These are phyloP conservation scores for Castanospermum australe DNA, from an alignment of 306 rosid species.

Conservation along the genomic window DNA sequence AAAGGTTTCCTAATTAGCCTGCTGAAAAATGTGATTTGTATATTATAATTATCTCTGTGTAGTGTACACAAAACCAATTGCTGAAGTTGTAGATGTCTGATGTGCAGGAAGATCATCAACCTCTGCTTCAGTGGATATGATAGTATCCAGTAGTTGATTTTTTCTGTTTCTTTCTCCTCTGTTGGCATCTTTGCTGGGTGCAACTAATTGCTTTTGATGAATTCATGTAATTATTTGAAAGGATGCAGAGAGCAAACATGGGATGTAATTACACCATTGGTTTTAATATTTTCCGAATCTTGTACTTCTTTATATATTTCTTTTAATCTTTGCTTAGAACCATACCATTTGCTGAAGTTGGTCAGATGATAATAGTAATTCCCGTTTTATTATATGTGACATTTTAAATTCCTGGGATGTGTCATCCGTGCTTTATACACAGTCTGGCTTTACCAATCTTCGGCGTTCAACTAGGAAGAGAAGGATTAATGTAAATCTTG, in stretches of 20 bases:
- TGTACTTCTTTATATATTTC: neutral
- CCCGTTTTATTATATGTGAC: constrained; percentile 1
- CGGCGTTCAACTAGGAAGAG: constrained; percentile 81
- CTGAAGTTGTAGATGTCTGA: constrained; percentile 10
- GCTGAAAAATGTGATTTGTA: neutral
- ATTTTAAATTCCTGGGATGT: constrained; percentile 28
- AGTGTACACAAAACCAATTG: neutral
- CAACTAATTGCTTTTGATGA: constrained; percentile 9
- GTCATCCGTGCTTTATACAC: constrained; percentile 18
- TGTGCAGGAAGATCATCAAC: neutral
- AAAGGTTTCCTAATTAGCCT: neutral
- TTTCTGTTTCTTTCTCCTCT: neutral
- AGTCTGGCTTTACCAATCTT: constrained; percentile 59
- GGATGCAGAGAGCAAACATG: neutral
- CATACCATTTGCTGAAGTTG: constrained; percentile 3
- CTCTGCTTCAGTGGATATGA: constrained; percentile 16
- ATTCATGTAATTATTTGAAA: neutral
- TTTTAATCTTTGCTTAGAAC: constrained; percentile 2
- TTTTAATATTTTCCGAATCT: constrained; percentile 3
- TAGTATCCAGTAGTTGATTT: neutral
- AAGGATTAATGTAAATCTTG: constrained; percentile 50
- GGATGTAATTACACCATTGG: neutral
- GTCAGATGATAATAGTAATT: constrained; percentile 1
- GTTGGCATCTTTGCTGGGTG: neutral
- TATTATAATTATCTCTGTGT: constrained; percentile 3